phyloP scores from a whole-genome alignment of 1,139 yeast genomes.

The Hemisphaericaspora xylanilytica region DNA sequence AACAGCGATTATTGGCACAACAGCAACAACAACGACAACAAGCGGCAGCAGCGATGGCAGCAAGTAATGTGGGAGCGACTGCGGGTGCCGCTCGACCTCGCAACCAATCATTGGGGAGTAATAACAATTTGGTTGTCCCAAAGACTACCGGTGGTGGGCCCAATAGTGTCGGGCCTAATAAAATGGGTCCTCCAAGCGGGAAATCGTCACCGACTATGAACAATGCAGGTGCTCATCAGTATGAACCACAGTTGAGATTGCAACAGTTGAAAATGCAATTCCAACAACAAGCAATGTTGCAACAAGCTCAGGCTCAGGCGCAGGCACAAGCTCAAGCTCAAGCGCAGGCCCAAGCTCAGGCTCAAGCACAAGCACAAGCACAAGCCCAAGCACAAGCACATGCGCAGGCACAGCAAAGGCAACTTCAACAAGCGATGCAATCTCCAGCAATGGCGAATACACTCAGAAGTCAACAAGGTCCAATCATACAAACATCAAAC shows the following conservation, averaged over 20 bases:
- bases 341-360: conserved; percentile 11
- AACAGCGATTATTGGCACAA: conserved; percentile 13
- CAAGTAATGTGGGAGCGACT: conserved; percentile 4
- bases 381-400: conserved; percentile 8
- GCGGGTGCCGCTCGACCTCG: conserved; percentile 1
- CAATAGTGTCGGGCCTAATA: conserved; percentile 10
- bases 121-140: conserved; percentile 3
- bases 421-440: conserved; percentile 9
- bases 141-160: conserved; percentile 1
- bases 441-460: conserved; percentile 8
- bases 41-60: conserved; percentile 6
- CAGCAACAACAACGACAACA: conserved; percentile 10
- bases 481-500: conserved; percentile 1
- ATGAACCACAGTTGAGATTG: conserved; percentile 15
- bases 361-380: conserved; percentile 14
- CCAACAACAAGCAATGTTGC: conserved; percentile 14
- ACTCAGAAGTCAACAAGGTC: conserved; percentile 6
- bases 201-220: conserved; percentile 14
- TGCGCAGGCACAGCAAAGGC: conserved; percentile 13
- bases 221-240: conserved; percentile 6
- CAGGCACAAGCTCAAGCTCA: conserved; percentile 8
- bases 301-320: conserved; percentile 13
- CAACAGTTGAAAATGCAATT: conserved; percentile 19
- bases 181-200: conserved; percentile 10
- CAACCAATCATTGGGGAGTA: neutral